These are phyloP conservation scores for Pseudevernia furfuracea DNA, from an alignment of 495 filamentous ascomycete species.

Conservation along the genomic window DNA sequence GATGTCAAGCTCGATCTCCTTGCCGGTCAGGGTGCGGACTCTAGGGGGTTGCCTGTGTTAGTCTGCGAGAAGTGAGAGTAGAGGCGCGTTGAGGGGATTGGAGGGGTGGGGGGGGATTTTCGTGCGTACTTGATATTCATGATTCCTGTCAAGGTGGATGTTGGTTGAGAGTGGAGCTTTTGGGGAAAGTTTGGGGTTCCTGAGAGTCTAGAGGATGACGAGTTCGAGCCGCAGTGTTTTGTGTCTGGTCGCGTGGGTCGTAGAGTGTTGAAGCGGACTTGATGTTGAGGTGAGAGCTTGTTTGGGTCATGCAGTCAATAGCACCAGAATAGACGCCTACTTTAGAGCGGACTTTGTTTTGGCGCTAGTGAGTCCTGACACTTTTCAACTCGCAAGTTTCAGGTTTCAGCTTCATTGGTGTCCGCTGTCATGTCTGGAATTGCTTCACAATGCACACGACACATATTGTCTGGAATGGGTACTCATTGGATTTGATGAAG, in stretches of 20 bases:
- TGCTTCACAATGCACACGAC: too few relatives aligned
- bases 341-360: background rate
- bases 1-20: conserved; percentile 97
- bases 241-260: background rate
- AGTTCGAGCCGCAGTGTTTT: background rate
- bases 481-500: background rate
- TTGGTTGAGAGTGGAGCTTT: background rate
- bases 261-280: background rate
- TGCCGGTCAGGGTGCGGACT: conserved; percentile 94
- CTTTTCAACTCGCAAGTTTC: too few relatives aligned
- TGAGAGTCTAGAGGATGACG: background rate
- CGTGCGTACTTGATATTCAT: conserved; percentile 21
- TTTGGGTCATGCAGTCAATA: background rate
- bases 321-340: background rate
- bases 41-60: conserved; percentile 39
- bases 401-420: too few relatives aligned
- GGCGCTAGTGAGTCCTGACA: background rate
- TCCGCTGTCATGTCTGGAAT: too few relatives aligned
- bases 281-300: background rate
- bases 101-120: background rate
- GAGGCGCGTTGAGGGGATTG: background rate
- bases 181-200: background rate
- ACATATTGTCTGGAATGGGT: background rate
- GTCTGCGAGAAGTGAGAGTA: background rate
- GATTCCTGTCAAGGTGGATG: background rate